Percentiles rank a stretch among this genome's conserved stretches.
phyloP scores from a whole-genome alignment of 441 rosid genomes.

The Arabidopsis hybrid region DNA sequence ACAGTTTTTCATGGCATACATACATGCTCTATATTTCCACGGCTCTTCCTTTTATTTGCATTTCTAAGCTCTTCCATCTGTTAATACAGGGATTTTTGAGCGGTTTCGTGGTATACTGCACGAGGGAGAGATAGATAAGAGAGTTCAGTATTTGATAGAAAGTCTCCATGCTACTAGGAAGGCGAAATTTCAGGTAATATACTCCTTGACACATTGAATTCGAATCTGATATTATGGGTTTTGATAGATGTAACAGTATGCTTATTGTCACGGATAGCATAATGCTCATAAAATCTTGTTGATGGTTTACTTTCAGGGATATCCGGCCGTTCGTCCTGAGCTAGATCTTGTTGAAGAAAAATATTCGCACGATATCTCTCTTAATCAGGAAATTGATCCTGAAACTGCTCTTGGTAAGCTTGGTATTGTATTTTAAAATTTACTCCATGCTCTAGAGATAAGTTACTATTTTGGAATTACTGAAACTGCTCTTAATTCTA shows the following conservation, averaged over 20 bases:
- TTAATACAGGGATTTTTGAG: conserved; percentile 80
- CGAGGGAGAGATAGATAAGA: conserved; percentile 95
- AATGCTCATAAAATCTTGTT: conserved; percentile 20
- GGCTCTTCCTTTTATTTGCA: background rate
- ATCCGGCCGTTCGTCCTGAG: conserved; percentile 92
- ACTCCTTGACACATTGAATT: conserved; percentile 9
- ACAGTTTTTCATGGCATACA: conserved; percentile 7
- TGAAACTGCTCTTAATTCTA: background rate
- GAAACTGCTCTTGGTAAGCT: conserved; percentile 82
- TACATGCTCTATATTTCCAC: conserved; percentile 10
- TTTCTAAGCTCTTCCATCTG: conserved; percentile 27
- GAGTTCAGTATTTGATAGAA: conserved; percentile 92
- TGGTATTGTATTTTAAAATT: conserved; percentile 20
- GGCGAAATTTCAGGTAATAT: conserved; percentile 84
- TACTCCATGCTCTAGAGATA: conserved; percentile 9
- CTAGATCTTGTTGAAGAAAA: conserved; percentile 93
- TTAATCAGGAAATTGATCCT: conserved; percentile 69
- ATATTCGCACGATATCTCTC: conserved; percentile 77
- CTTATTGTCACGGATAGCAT: conserved; percentile 6
- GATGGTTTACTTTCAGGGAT: conserved; percentile 62
- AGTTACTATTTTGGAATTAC: conserved; percentile 7
- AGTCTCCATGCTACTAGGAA: conserved; percentile 83
- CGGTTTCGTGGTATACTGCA: conserved; percentile 94
- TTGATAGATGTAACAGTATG: background rate
- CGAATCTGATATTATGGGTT: conserved; percentile 6